phyloP scores from a whole-genome alignment of 2,329 filamentous ascomycete species.

The Didymosphaeria variabile region DNA sequence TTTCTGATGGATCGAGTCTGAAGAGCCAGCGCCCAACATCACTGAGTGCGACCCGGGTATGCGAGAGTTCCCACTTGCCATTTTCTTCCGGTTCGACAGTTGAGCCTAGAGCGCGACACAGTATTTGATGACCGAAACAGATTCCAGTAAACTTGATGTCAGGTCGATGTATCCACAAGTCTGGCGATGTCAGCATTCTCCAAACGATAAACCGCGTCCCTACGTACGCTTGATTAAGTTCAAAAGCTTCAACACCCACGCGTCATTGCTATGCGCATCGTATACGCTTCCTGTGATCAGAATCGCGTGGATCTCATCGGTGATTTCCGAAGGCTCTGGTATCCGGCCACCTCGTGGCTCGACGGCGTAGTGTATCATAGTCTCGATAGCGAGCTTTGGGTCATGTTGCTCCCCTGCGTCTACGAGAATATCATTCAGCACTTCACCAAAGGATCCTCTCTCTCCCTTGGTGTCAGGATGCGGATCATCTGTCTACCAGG shows the following conservation, averaged over 20 bases:
- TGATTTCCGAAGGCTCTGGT: conserved; percentile 59
- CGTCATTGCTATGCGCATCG: conserved; percentile 57
- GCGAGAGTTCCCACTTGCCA: conserved; percentile 58
- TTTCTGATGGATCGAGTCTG: conserved; percentile 37
- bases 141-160: conserved; percentile 61
- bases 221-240: conserved; percentile 56
- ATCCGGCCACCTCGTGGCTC: conserved; percentile 50
- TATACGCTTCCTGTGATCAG: conserved; percentile 59
- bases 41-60: conserved; percentile 54
- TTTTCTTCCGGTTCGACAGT: conserved; percentile 48
- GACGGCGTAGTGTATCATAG: conserved; percentile 65
- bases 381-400: conserved; percentile 64
- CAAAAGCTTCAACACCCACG: conserved; percentile 56
- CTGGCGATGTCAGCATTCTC: conserved; percentile 33
- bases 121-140: conserved; percentile 60
- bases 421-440: conserved; percentile 62
- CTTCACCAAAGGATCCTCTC: conserved; percentile 64
- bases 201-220: background rate
- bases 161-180: conserved; percentile 61
- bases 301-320: conserved; percentile 54
- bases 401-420: conserved; percentile 62
- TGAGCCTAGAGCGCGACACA: conserved; percentile 55
- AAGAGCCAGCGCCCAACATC: conserved; percentile 55
- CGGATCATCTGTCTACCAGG: conserved; percentile 59
- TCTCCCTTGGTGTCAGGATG: conserved; percentile 61